Conservation (phyloP, 257 asterid species). For the Solanum acaule region DNA sequence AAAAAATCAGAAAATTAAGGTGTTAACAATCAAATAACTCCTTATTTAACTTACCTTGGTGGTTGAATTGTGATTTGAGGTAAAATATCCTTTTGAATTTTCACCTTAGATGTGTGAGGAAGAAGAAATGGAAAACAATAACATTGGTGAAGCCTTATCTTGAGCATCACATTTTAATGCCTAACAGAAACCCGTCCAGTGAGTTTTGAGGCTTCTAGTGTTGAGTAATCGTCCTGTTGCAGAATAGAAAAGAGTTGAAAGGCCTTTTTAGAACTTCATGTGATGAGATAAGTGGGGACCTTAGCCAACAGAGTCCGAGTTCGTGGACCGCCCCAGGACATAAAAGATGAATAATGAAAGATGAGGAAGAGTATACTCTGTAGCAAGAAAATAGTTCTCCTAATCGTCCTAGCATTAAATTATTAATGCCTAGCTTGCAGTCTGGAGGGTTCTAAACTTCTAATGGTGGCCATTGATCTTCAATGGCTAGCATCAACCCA, state of each 20-base stretch:
- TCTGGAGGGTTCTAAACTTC: background rate
- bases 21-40: too few species aligned
- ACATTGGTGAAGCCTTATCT: background rate
- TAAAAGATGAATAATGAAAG: background rate
- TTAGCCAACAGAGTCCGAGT: background rate
- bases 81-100: too few species aligned
- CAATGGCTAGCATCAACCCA: background rate
- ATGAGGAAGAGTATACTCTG: background rate
- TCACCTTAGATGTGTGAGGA: too few species aligned
- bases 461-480: background rate
- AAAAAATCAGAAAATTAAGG: too few species aligned
- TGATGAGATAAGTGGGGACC: background rate
- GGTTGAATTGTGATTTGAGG: too few species aligned
- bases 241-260: background rate
- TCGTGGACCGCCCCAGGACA: background rate
- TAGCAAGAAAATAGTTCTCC: background rate
- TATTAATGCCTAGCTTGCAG: background rate
- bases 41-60: too few species aligned
- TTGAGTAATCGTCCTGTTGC: too few species aligned
- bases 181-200: background rate
- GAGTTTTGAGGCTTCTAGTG: background rate
- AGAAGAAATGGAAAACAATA: too few species aligned
- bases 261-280: background rate
- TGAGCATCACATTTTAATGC: background rate
- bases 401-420: background rate